Percentiles rank a stretch among this genome's conserved stretches.
Conservation (phyloP, 1,284 basidiomycete genomes). For the Wolfiporia cocos region DNA sequence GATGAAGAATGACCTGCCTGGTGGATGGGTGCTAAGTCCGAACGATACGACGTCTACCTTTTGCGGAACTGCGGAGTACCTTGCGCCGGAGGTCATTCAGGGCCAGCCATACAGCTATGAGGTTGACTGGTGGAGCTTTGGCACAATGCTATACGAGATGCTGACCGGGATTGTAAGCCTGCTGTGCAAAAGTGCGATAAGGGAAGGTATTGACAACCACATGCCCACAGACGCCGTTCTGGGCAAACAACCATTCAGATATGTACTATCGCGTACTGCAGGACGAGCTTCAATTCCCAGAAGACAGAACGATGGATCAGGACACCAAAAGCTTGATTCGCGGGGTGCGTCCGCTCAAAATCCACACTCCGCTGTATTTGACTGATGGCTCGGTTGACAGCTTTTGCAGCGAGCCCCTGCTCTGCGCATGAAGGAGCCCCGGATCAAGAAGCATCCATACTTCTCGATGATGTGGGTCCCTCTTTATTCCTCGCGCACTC, state of each 20-base stretch:
- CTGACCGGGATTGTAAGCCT: constrained; percentile 82
- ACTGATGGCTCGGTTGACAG: constrained; percentile 33
- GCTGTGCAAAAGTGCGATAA: too few species aligned
- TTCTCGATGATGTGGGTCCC: constrained; percentile 87
- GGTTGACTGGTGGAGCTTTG: constrained; percentile 97
- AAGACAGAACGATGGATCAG: constrained; percentile 86
- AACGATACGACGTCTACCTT: constrained; percentile 76
- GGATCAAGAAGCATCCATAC: constrained; percentile 93
- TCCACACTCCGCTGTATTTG: constrained; percentile 3
- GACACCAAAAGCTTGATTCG: constrained; percentile 94
- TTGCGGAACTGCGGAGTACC: constrained; percentile 90
- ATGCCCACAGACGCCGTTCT: constrained; percentile 89
- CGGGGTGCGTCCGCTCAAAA: constrained; percentile 53
- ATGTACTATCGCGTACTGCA: constrained; percentile 92
- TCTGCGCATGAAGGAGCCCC: constrained; percentile 85
- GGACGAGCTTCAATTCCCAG: constrained; percentile 85
- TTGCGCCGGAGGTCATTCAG: constrained; percentile 92
- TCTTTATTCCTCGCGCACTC: constrained; percentile 1
- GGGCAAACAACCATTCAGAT: constrained; percentile 89
- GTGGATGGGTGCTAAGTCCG: constrained; percentile 47
- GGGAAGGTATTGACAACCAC: too few species aligned
- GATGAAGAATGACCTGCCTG: constrained; percentile 55
- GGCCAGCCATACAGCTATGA: constrained; percentile 89
- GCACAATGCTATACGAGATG: constrained; percentile 97
- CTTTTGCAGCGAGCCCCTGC: constrained; percentile 89